Evolutionary conservation across 2,329 filamentous ascomycete genomes (phyloP), one percentile per base, ranked within the genome.

Genomic region (Sphaerulina vaccinii): DNA sequence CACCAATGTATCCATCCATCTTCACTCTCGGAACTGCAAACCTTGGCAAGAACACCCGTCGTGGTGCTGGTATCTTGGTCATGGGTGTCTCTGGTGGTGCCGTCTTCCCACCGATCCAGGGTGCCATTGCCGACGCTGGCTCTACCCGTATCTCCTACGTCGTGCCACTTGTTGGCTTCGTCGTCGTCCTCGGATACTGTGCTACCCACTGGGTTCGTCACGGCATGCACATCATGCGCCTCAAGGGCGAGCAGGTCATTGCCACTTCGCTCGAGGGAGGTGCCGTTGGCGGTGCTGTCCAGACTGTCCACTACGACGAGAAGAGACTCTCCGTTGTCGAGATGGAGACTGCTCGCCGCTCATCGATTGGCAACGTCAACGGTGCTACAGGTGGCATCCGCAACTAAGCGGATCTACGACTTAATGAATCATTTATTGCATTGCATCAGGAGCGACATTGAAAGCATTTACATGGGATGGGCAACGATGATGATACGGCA

Each of bases 101-200:
- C 29, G 66, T 69, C 40, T 70, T 70, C 57, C 64, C 67, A n/a
- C 68, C 68, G 3, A 68, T 70, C 46, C 66, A 68, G 54, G 51
- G 66, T 49, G 69, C 68, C 45, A 65, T 74, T 38, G 72, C 71
- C 35, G 71, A 73, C 54, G 59, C 68, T 5, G 68, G 62, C 37
- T 63, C 59, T 48, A 75, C 71, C 21, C 60, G 71, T 4, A 72
- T 73, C 61, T 74, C 71, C 11, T 75, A 75, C 61, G 49, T 75
- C 19, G 72, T 75, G 1, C 73, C 74, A 4, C 63, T 75, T 11
- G 66, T 72, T 46, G 73, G 73, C 18, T 76, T 76, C 61, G 50
- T 70, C 27, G 69, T 71, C 38, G 74, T 70, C 13, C 62, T 70
- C 18, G 62, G 43, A n/a, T 70, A 69, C 60, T 65, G 64, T 35